Base-by-base conservation (phyloP, 2,329 filamentous ascomycete genomes). In the Arthrobotrys megalospora region DNA sequence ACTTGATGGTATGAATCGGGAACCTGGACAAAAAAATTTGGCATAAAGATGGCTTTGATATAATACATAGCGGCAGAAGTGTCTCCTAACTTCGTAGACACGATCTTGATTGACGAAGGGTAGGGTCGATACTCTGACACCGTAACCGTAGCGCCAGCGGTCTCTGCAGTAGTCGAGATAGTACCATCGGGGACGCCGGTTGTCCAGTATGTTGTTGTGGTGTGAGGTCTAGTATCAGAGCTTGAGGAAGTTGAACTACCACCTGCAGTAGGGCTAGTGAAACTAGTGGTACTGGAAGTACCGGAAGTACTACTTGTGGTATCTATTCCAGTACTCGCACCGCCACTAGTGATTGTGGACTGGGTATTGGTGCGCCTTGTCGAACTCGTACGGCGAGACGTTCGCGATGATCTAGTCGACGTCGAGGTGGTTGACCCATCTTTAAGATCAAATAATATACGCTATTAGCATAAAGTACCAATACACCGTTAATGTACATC, bases 81-180 rank as follows among this genome's bases (percentile, higher is more conserved):
- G 19, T 6, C 52, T 1, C 52, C 52, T 6, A 43, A 11, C 19
- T 34, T 60, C 6, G 55, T 60, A 6, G 55, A 60, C 2, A 60
- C 19, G 4, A 60, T 60, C 36, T 60, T 60, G 34, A 60, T 41
- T 7, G 55, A 60, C 6, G 55, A 60, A 7, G 55, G 55, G 4
- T 60, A 60, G 1, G 55, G 55, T 3, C n/a, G 55, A 36, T 60
- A 60, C 19, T 60, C 55, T 28, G 55, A 34, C 5, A 60, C 55
- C 8, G 55, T 60, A 32, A 60, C n/a, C 41, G 52, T 60, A 24
- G 34, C 36, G 24, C 14, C 55, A 10, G 55, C 36, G 1, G 55
- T n/a, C 24, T 41, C 32, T 6, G 32, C 32, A 21, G 55, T 60
- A 8, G 55, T 34, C 24, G 55, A 60, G 12, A 16, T n/a, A 6